Evolutionary conservation across 2,329 filamentous ascomycete genomes (phyloP).

Genomic region (Ophiostoma sp.): DNA sequence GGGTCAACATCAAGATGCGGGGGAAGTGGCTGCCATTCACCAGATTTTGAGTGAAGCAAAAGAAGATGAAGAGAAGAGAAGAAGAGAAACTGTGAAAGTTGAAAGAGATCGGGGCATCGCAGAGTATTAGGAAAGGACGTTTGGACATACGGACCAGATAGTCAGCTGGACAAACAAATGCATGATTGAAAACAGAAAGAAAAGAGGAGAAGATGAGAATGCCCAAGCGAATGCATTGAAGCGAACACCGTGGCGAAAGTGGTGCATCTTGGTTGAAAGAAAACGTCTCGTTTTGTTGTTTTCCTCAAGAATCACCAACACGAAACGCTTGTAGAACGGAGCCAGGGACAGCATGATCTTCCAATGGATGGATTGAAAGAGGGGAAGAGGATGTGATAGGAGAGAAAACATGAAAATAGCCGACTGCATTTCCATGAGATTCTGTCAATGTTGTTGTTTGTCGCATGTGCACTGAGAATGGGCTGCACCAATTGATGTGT

Average conservation of each 20-base stretch:
- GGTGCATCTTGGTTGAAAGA: not conserved
- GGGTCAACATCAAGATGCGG: conserved; percentile 80
- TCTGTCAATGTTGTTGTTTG: not conserved
- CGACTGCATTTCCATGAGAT: not conserved
- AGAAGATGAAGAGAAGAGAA: not conserved
- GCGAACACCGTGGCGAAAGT: not conserved
- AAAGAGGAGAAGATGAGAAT: not conserved
- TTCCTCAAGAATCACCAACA: not conserved
- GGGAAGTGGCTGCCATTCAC: conserved; percentile 66
- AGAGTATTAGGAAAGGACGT: not conserved
- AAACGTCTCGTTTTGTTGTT: not conserved
- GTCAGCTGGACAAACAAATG: not conserved
- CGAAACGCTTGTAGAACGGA: not conserved
- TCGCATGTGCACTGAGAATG: not conserved
- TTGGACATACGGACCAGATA: not conserved
- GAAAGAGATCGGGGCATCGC: not conserved
- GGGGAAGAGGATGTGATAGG: not conserved
- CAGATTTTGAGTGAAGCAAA: conserved; percentile 35
- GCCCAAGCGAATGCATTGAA: not conserved
- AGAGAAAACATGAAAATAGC: not conserved
- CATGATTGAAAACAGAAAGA: not conserved
- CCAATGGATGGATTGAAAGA: not conserved
- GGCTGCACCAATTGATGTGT: not conserved
- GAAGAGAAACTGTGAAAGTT: not conserved
- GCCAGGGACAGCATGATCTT: not conserved